phyloP scores from a whole-genome alignment of 2,329 filamentous ascomycete genomes.

The Exophiala sp. region DNA sequence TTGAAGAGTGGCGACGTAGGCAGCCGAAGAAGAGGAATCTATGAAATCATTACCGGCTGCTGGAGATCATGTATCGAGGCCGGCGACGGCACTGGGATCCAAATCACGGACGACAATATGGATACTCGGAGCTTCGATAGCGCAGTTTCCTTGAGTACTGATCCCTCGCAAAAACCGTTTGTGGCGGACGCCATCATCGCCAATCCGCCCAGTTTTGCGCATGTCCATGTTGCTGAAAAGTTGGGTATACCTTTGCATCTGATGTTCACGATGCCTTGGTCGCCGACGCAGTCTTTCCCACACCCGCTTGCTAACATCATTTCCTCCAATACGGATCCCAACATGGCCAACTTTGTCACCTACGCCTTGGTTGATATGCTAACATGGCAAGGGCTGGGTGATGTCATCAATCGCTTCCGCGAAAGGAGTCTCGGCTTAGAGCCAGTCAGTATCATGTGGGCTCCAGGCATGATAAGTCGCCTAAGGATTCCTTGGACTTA shows the following conservation, averaged over 20 bases:
- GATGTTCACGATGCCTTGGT: conserved; percentile 97
- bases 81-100: conserved; percentile 57
- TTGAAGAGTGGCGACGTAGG: conserved; percentile 71
- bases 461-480: conserved; percentile 69
- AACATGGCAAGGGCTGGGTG: conserved; percentile 87
- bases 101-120: conserved; percentile 49
- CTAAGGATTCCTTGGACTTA: conserved; percentile 81
- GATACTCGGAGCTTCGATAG: conserved; percentile 38
- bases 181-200: conserved; percentile 85
- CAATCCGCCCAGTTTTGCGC: conserved; percentile 72
- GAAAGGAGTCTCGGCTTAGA: conserved; percentile 69
- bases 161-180: conserved; percentile 55
- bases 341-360: conserved; percentile 74
- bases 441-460: conserved; percentile 72
- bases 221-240: conserved; percentile 72
- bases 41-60: conserved; percentile 73
- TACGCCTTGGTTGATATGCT: conserved; percentile 85
- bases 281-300: conserved; percentile 75
- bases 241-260: conserved; percentile 71
- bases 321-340: conserved; percentile 65
- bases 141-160: conserved; percentile 38
- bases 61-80: conserved; percentile 82
- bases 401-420: conserved; percentile 83
- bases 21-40: conserved; percentile 66
- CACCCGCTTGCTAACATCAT: conserved; percentile 81